A percentile compares a stretch with the other conserved stretches of the same genome.
phyloP scores from a whole-genome alignment of 2,329 filamentous ascomycete genomes.

The Aspergillus niger region DNA sequence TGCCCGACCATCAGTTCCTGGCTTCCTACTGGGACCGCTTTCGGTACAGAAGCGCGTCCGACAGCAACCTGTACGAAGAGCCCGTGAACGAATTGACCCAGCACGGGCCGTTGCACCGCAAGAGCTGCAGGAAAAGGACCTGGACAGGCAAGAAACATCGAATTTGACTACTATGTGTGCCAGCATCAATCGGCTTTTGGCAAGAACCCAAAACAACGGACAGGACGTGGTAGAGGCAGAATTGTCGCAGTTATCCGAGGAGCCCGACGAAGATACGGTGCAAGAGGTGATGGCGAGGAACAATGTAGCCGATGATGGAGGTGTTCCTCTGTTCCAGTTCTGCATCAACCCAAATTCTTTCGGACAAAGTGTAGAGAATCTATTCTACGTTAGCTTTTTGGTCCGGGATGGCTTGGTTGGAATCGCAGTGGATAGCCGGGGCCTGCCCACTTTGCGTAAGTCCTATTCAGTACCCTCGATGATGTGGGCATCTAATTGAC shows the following conservation, averaged over 20 bases:
- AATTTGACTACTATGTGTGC: constrained; percentile 77
- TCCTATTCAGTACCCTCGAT: constrained; percentile 21
- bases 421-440: constrained; percentile 71
- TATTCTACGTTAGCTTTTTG: constrained; percentile 95
- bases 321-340: constrained; percentile 80
- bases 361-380: constrained; percentile 91
- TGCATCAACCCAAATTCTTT: constrained; percentile 89
- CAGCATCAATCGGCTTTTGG: constrained; percentile 68
- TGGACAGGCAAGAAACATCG: constrained; percentile 73
- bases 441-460: constrained; percentile 79
- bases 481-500: constrained; percentile 14
- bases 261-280: constrained; percentile 42
- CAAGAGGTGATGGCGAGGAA: constrained; percentile 63
- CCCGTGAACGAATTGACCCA: constrained; percentile 66
- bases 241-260: constrained; percentile 29
- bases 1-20: constrained; percentile 72
- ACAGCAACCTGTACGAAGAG: constrained; percentile 69
- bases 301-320: constrained; percentile 67
- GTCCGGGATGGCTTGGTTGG: constrained; percentile 81
- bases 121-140: constrained; percentile 72
- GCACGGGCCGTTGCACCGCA: constrained; percentile 72
- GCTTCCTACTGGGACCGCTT: constrained; percentile 84
- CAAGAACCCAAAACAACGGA: constrained; percentile 44
- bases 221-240: constrained; percentile 54
- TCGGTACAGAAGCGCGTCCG: constrained; percentile 84